phyloP scores from a whole-genome alignment of 495 filamentous ascomycete species.

The Rostrohypoxylon terebratum region DNA sequence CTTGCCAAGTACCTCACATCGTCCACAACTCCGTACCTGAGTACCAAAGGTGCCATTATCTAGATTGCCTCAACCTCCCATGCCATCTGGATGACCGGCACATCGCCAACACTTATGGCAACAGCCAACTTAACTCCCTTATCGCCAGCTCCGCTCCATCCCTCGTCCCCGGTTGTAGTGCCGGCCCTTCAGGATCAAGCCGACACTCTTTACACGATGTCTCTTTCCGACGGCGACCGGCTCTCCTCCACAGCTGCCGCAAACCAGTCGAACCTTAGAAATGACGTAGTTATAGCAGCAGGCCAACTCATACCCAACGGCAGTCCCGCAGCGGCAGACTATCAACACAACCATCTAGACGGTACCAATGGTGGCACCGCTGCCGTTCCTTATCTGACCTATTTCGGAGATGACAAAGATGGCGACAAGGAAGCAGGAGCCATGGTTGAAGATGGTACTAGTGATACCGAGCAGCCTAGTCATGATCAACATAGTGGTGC shows the following conservation, averaged over 20 bases:
- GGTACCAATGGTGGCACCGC: background rate
- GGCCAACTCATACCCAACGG: constrained; percentile 6
- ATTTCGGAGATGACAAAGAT: constrained; percentile 19
- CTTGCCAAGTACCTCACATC: background rate
- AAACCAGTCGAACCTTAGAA: background rate
- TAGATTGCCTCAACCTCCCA: constrained; percentile 25
- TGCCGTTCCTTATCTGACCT: background rate
- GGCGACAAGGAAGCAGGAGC: constrained; percentile 44
- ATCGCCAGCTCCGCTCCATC: constrained; percentile 52
- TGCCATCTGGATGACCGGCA: constrained; percentile 51
- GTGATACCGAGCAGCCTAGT: constrained; percentile 36
- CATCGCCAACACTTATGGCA: constrained; percentile 51
- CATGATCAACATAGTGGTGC: constrained; percentile 46
- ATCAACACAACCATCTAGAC: background rate
- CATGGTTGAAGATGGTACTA: constrained; percentile 29
- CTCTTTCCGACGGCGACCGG: constrained; percentile 10
- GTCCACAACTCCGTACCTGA: background rate
- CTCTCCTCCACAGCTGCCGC: constrained; percentile 5
- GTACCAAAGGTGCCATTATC: constrained; percentile 7
- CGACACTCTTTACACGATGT: constrained; percentile 37
- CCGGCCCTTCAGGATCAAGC: constrained; percentile 55
- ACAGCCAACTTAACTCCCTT: constrained; percentile 52
- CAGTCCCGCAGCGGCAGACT: background rate
- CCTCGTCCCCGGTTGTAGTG: constrained; percentile 51
- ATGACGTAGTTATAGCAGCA: background rate